phyloP scores from a whole-genome alignment of 345 rosid genomes.

The Citrus reticulata region DNA sequence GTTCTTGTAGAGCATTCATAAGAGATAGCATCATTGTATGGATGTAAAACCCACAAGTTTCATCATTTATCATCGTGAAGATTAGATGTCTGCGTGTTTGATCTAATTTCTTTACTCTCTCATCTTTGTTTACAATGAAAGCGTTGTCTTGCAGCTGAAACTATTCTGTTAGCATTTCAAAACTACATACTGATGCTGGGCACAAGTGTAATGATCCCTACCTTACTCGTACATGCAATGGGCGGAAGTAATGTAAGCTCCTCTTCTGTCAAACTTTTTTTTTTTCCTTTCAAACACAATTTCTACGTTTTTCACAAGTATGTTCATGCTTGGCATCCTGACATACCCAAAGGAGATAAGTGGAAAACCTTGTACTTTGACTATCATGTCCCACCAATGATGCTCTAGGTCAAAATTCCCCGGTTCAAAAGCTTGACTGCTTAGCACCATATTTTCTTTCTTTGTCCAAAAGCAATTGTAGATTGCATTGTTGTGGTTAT shows the following conservation, averaged over 20 bases:
- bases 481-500: background rate
- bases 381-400: slow-evolving; percentile 6
- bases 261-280: background rate
- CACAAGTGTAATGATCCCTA: slow-evolving; percentile 80
- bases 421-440: background rate
- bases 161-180: slow-evolving; percentile 78
- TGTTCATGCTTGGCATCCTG: background rate
- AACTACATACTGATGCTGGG: slow-evolving; percentile 93
- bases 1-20: background rate
- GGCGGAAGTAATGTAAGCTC: slow-evolving; percentile 75
- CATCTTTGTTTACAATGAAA: background rate
- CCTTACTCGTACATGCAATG: slow-evolving; percentile 81
- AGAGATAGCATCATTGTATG: background rate
- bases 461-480: background rate
- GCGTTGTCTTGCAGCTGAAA: slow-evolving; percentile 62
- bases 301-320: background rate
- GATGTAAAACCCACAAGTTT: background rate
- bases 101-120: background rate
- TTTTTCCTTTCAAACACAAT: background rate
- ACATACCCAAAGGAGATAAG: background rate
- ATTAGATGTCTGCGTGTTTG: background rate
- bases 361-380: slow-evolving; percentile 1
- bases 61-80: background rate
- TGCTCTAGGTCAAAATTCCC: slow-evolving; percentile 9
- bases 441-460: background rate